Evolutionary conservation across 495 filamentous ascomycete species (phyloP).

Genomic region (Poronia punctata): DNA sequence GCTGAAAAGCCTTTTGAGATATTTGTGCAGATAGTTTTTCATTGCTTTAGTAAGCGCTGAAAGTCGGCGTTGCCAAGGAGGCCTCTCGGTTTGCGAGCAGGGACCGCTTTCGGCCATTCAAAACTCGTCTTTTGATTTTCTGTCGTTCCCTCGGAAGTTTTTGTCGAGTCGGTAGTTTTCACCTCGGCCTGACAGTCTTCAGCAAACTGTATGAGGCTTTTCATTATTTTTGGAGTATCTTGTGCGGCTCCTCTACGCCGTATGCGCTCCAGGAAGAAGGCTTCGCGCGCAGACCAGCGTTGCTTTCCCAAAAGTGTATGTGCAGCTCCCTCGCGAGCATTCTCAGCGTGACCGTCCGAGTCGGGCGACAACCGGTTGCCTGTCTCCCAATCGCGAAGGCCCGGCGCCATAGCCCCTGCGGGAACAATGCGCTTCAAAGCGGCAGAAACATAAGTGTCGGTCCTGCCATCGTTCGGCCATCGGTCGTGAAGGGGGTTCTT

Average conservation of each 20-base stretch:
- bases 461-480: slow-evolving; percentile 26
- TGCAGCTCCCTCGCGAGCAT: slow-evolving; percentile 15
- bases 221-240: slow-evolving; percentile 24
- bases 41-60: too few species aligned
- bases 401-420: slow-evolving; percentile 25
- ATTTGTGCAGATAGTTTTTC: too few species aligned
- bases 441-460: slow-evolving; percentile 21
- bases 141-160: neutral
- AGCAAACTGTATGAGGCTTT: slow-evolving; percentile 21
- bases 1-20: too few species aligned
- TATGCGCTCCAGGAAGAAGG: slow-evolving; percentile 19
- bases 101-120: too few species aligned
- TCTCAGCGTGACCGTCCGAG: slow-evolving; percentile 12
- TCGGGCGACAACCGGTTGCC: slow-evolving; percentile 25
- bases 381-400: slow-evolving; percentile 42
- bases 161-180: neutral
- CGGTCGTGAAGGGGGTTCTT: slow-evolving; percentile 36
- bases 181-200: slow-evolving; percentile 3
- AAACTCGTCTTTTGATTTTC: too few species aligned
- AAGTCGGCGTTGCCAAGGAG: too few species aligned
- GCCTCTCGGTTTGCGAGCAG: too few species aligned
- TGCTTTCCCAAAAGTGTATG: slow-evolving; percentile 17
- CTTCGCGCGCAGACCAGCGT: slow-evolving; percentile 10
- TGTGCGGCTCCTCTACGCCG: slow-evolving; percentile 14
- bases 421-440: slow-evolving; percentile 32